A percentile compares a stretch with the other conserved stretches of the same genome.
These are phyloP conservation scores for Alternaria triticina DNA, from an alignment of 2,329 filamentous ascomycete species.

Conservation along the genomic window DNA sequence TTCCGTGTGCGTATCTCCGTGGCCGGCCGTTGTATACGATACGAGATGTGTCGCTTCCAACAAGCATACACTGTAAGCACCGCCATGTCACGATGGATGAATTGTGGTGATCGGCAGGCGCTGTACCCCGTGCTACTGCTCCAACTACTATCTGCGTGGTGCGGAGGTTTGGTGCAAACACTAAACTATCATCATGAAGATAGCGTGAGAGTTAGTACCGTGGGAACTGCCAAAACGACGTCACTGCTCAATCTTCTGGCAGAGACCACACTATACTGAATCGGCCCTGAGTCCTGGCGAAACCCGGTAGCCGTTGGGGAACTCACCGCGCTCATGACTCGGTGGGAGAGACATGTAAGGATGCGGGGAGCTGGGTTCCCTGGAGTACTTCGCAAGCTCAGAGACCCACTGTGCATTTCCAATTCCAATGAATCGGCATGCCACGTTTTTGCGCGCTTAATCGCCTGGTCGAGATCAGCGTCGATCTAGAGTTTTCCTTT, in stretches of 20 bases:
- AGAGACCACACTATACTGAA: neutral
- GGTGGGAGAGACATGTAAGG: neutral
- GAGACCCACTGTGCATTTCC: neutral
- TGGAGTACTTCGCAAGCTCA: neutral
- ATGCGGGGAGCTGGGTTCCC: neutral
- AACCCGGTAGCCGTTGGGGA: neutral
- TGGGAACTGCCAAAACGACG: neutral
- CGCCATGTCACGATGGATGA: neutral
- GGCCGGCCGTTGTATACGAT: neutral
- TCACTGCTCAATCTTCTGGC: neutral
- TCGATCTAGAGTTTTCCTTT: neutral
- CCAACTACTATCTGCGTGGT: neutral
- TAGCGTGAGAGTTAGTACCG: neutral
- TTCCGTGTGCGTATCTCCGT: neutral
- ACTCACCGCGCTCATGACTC: neutral
- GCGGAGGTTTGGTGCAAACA: neutral
- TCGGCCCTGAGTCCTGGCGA: neutral
- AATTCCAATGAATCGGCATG: slow-evolving; percentile 1
- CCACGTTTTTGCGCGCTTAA: slow-evolving; percentile 2
- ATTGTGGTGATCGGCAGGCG: neutral
- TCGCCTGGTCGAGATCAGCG: neutral
- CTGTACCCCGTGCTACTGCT: neutral
- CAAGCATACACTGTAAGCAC: neutral
- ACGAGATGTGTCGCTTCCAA: neutral
- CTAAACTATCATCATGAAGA: neutral